Evolutionary conservation across 805 yeast species (phyloP).

Genomic region (Saturnispora gosingensis): DNA sequence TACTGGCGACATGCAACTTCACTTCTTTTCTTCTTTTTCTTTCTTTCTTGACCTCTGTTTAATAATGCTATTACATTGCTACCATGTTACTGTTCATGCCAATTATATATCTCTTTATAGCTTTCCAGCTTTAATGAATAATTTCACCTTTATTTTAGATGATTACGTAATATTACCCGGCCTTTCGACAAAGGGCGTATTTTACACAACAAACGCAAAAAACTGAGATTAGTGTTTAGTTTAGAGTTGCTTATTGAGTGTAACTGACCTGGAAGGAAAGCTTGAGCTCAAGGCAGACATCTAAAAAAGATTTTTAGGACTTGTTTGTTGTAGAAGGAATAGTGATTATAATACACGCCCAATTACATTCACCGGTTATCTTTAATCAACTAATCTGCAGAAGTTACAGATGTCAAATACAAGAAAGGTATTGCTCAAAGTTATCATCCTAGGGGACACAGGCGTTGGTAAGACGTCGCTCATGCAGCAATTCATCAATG

Average conservation of each 20-base stretch:
- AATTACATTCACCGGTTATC: neutral
- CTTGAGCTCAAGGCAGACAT: neutral
- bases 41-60: neutral
- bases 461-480: slow-evolving; percentile 97
- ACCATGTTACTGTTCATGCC: too few relatives aligned
- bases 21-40: neutral
- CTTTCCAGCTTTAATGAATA: neutral
- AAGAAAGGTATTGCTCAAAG: slow-evolving; percentile 70
- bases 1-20: slow-evolving; percentile 1
- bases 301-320: neutral
- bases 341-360: neutral
- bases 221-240: neutral
- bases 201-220: neutral
- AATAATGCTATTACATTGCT: too few relatives aligned
- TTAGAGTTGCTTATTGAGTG: neutral
- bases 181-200: neutral
- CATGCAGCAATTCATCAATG: slow-evolving; percentile 95
- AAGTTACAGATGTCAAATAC: slow-evolving; percentile 34
- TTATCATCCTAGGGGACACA: slow-evolving; percentile 90
- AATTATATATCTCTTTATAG: neutral
- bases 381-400: neutral
- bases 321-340: neutral
- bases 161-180: neutral
- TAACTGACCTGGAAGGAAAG: neutral
- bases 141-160: too few relatives aligned